phyloP scores from a whole-genome alignment of 257 asterid species.

The Plectranthus barbatus region DNA sequence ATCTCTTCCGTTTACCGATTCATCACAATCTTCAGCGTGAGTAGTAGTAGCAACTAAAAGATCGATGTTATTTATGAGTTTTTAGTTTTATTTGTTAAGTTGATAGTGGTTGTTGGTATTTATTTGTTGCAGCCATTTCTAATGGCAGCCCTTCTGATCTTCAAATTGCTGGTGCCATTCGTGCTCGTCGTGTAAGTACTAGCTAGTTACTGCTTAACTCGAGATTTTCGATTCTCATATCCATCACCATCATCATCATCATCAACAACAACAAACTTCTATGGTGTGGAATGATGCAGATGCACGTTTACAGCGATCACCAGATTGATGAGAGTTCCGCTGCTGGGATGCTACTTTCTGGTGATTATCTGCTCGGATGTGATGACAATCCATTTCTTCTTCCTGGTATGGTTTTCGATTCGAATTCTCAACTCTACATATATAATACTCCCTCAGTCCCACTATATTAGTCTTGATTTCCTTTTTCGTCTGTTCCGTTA shows the following conservation, averaged over 20 bases:
- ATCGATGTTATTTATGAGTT: background rate
- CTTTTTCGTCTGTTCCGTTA: too few species aligned
- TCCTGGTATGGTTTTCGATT: constrained; percentile 52
- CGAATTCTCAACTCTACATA: background rate
- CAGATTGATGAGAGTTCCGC: constrained; percentile 56
- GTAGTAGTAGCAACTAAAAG: constrained; percentile 37
- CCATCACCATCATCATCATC: too few species aligned
- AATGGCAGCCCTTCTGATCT: constrained; percentile 92
- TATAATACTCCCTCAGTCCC: too few species aligned
- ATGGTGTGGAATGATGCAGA: constrained; percentile 34
- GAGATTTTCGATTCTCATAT: too few species aligned
- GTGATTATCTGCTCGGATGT: constrained; percentile 91
- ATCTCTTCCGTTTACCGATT: constrained; percentile 93
- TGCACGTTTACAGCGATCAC: constrained; percentile 86
- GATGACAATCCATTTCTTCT: constrained; percentile 95
- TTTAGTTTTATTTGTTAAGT: too few species aligned
- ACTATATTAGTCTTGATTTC: too few species aligned
- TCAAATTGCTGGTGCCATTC: constrained; percentile 76
- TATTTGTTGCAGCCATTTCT: constrained; percentile 77
- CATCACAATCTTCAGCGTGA: constrained; percentile 92
- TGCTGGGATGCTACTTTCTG: constrained; percentile 86
- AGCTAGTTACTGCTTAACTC: background rate
- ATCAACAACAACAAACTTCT: too few species aligned
- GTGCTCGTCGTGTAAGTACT: constrained; percentile 79
- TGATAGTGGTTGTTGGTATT: too few species aligned